Percentiles rank a stretch among this genome's conserved stretches.
Conservation (phyloP, 441 rosid species). For the Jatropha multifida region DNA sequence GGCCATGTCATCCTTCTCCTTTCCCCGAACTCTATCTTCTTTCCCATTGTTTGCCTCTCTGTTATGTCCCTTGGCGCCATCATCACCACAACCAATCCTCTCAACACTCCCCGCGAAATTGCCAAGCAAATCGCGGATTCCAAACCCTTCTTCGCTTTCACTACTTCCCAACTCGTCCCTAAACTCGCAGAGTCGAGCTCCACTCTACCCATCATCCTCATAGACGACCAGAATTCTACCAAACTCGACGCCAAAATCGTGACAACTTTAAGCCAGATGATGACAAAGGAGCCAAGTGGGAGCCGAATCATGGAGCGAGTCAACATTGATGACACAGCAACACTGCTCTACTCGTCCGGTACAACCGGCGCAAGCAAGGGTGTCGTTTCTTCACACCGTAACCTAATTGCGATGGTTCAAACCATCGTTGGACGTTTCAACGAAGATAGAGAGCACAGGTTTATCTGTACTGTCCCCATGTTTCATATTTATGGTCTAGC, state of each 20-base stretch:
- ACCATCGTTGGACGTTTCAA: constrained; percentile 47
- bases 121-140: constrained; percentile 59
- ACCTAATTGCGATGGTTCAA: constrained; percentile 75
- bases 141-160: constrained; percentile 60
- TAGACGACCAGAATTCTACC: constrained; percentile 32
- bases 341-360: constrained; percentile 92
- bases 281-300: constrained; percentile 42
- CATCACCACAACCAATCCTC: constrained; percentile 89
- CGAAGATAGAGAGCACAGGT: constrained; percentile 39
- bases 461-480: constrained; percentile 94
- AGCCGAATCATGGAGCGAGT: constrained; percentile 62
- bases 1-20: constrained; percentile 78
- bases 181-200: constrained; percentile 44
- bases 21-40: constrained; percentile 74
- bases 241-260: constrained; percentile 28
- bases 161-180: constrained; percentile 43
- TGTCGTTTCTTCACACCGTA: constrained; percentile 85
- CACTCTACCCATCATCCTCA: constrained; percentile 45
- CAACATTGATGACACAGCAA: constrained; percentile 73
- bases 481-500: constrained; percentile 89
- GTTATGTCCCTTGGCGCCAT: constrained; percentile 88
- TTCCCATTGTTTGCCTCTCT: constrained; percentile 76
- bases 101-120: constrained; percentile 68
- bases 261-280: constrained; percentile 47
- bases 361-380: constrained; percentile 94